These are phyloP conservation scores for Fusarium dlaminii DNA, from an alignment of 2,329 filamentous ascomycete genomes.

Conservation along the genomic window DNA sequence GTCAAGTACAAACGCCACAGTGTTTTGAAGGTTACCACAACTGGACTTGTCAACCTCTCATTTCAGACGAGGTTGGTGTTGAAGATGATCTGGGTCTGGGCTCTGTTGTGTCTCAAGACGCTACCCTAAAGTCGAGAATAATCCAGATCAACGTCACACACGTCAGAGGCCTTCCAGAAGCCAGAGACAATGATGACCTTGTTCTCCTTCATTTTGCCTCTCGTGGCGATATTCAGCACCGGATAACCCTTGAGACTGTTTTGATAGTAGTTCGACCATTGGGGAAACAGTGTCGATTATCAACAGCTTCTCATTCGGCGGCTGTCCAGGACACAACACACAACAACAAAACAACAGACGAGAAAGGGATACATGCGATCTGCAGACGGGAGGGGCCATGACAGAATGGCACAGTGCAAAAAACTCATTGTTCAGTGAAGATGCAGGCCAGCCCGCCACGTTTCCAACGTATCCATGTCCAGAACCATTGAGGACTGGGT, in stretches of 20 bases:
- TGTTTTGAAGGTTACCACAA: conserved; percentile 4
- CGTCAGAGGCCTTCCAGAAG: conserved; percentile 29
- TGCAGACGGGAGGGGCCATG: conserved; percentile 31
- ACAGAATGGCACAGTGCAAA: conserved; percentile 35
- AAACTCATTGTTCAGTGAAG: not conserved
- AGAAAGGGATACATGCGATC: conserved; percentile 21
- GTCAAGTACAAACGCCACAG: conserved; percentile 12
- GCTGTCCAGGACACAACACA: conserved; percentile 20
- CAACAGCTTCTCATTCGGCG: conserved; percentile 26
- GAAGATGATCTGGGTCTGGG: conserved; percentile 10
- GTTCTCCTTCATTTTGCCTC: conserved; percentile 22
- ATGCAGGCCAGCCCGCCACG: conserved; percentile 39
- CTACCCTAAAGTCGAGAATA: conserved; percentile 23
- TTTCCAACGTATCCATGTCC: conserved; percentile 39
- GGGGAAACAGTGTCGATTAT: conserved; percentile 24
- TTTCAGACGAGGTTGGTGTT: conserved; percentile 20
- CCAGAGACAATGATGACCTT: conserved; percentile 7
- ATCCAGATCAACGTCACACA: not conserved
- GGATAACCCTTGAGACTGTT: conserved; percentile 4
- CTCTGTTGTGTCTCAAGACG: conserved; percentile 14
- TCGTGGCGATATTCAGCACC: conserved; percentile 19
- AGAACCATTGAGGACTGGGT: conserved; percentile 24
- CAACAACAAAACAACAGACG: conserved; percentile 7
- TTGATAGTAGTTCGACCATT: conserved; percentile 20
- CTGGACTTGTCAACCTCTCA: conserved; percentile 17